A percentile compares a stretch with the other conserved stretches of the same genome.
Evolutionary conservation across 2,329 filamentous ascomycete species (phyloP).

Genomic region (Diaporthe velutina): DNA sequence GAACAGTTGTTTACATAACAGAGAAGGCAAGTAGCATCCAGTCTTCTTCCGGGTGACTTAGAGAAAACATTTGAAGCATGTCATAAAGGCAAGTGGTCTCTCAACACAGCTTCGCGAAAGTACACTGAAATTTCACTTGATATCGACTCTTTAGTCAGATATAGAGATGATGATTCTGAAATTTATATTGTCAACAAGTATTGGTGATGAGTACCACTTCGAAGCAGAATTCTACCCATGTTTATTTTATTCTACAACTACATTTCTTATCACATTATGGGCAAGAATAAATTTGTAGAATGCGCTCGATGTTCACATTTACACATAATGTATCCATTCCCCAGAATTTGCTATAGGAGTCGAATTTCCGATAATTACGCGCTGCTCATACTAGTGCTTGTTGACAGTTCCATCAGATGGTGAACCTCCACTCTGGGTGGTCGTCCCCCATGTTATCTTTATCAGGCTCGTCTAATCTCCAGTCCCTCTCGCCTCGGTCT

Average conservation of each 20-base stretch:
- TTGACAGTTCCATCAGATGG: slow-evolving; percentile 1
- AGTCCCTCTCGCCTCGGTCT: slow-evolving; percentile 48
- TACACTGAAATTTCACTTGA: neutral
- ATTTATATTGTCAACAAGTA: neutral
- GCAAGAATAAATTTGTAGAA: no score
- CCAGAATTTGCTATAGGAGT: no score
- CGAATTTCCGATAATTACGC: neutral
- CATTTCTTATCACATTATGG: neutral
- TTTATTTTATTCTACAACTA: neutral
- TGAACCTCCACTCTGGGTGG: slow-evolving; percentile 46
- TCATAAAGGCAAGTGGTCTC: no score
- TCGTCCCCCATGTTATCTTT: slow-evolving; percentile 53
- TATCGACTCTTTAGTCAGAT: neutral
- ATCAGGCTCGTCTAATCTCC: slow-evolving; percentile 46
- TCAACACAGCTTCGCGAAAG: no score
- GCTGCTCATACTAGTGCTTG: neutral
- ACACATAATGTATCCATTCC: neutral
- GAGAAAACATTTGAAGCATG: no score
- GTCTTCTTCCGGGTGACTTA: no score
- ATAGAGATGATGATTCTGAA: neutral
- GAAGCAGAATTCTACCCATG: neutral
- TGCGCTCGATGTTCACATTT: neutral
- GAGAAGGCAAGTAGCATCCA: no score
- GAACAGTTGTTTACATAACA: no score
- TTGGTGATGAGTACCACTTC: neutral